Evolutionary conservation across 257 asterid genomes (phyloP).

Genomic region (Solanum etuberosum): DNA sequence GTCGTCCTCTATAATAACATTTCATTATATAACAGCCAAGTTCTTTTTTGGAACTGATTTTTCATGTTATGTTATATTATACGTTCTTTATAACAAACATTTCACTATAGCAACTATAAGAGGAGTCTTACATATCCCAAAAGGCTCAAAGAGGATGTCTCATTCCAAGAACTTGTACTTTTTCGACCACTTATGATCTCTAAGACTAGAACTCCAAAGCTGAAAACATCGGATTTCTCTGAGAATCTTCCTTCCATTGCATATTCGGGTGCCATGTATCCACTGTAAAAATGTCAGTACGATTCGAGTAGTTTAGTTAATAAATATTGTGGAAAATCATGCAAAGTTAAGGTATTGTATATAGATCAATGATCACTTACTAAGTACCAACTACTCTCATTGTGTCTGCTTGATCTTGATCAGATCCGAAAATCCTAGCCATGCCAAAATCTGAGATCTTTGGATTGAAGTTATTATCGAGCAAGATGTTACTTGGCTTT

Average conservation of each 20-base stretch:
- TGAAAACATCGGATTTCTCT: constrained; percentile 39
- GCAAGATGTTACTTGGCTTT: constrained; percentile 34
- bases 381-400: constrained; percentile 11
- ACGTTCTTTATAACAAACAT: neutral
- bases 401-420: constrained; percentile 36
- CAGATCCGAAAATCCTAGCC: constrained; percentile 45
- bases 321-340: neutral
- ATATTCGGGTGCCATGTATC: constrained; percentile 69
- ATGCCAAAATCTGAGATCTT: constrained; percentile 65
- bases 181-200: constrained; percentile 49
- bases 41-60: neutral
- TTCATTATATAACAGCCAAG: neutral
- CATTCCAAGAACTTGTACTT: constrained; percentile 24
- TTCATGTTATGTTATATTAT: neutral
- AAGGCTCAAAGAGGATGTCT: constrained; percentile 35
- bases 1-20: neutral
- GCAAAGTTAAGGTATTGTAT: neutral
- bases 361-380: neutral
- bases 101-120: neutral
- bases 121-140: constrained; percentile 48
- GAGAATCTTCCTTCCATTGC: constrained; percentile 64
- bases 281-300: constrained; percentile 13
- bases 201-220: constrained; percentile 47
- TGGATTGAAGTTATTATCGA: constrained; percentile 46
- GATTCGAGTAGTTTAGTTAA: neutral